Evolutionary conservation across 139 green algal species (phyloP).

Genomic region (Tetratostichococcus sp.): DNA sequence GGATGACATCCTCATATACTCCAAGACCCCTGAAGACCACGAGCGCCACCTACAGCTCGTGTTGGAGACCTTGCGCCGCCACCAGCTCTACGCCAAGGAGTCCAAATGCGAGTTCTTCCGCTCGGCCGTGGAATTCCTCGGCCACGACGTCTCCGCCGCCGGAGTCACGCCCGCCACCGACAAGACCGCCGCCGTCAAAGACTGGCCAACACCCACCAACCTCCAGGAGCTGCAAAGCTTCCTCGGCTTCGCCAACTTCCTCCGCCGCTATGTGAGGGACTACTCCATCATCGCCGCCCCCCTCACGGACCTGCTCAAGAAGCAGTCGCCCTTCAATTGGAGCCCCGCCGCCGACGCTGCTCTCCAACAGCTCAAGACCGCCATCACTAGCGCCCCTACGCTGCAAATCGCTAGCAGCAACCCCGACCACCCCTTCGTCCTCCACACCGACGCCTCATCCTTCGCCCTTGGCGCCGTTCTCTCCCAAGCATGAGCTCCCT

Average conservation of each 20-base stretch:
- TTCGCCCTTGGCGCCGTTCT: slow-evolving; percentile 31
- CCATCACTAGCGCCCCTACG: slow-evolving; percentile 32
- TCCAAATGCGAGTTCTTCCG: slow-evolving; percentile 16
- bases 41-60: no score
- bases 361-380: slow-evolving; percentile 34
- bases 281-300: no score
- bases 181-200: slow-evolving; percentile 35
- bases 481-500: no score
- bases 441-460: slow-evolving; percentile 12
- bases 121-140: slow-evolving; percentile 17
- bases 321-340: no score
- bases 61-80: no score
- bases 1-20: no score
- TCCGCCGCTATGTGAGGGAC: no score
- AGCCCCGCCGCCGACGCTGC: no score
- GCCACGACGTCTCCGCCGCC: slow-evolving; percentile 16
- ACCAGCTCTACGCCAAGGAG: no score
- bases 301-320: no score
- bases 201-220: slow-evolving; percentile 31
- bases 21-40: no score
- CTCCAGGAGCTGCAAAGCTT: slow-evolving; percentile 35
- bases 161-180: slow-evolving; percentile 24
- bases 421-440: no score
- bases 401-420: slow-evolving; percentile 23
- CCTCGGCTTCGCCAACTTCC: slow-evolving; percentile 51